Base-by-base conservation (phyloP, 192 early-diverging fungal species). In the Diversispora eburnea region DNA sequence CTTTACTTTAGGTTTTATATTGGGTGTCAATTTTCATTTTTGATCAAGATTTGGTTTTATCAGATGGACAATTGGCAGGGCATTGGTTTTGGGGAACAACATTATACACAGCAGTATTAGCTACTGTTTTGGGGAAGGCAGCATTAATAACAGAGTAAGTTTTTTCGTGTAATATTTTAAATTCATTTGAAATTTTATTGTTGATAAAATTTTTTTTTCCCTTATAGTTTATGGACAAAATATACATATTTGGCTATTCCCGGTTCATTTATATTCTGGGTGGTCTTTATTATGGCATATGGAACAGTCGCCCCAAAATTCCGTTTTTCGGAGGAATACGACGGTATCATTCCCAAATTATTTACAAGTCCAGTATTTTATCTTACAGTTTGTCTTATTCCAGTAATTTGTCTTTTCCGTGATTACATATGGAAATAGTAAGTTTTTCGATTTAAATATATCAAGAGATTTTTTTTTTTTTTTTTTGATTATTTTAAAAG, bases 401-500 rank as follows among this genome's bases (percentile, higher is more conserved):
- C 98, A 0, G 75, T 94, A 33, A 66, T 93, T 70, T 91, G 91
- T 77, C 90, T 93, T 77, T 69, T 96, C 25, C 85, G 95, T 68
- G 98, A 99, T 82, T 98, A 88, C 76, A 80, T 86, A 10, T 99
- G 91, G 91, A 99, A 98, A 85, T 99, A 88, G 92, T 94, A 89
- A 88, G 92, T 88, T 9, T 68, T 25, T n/a, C 25, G 25, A 33
- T 33, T 33, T 33, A 33, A 33, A 33, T 33, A 33, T 2, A 52
- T 52, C 8, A 15, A 47, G 75, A 43, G 10, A 25, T 85, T 20
- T 58, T 66, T 67, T 52, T 41, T 47, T 10, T 25, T 17, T n/a
- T n/a, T n/a, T 1, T 15, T 41, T 10, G 70, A 41, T 12, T 4
- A 13, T 42, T 79, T 33, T 20, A 39, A n/a, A n/a, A 76, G 41